Evolutionary conservation across 495 filamentous ascomycete species (phyloP), one percentile per base, ranked within the genome.

Genomic region (Xylaria longipes): DNA sequence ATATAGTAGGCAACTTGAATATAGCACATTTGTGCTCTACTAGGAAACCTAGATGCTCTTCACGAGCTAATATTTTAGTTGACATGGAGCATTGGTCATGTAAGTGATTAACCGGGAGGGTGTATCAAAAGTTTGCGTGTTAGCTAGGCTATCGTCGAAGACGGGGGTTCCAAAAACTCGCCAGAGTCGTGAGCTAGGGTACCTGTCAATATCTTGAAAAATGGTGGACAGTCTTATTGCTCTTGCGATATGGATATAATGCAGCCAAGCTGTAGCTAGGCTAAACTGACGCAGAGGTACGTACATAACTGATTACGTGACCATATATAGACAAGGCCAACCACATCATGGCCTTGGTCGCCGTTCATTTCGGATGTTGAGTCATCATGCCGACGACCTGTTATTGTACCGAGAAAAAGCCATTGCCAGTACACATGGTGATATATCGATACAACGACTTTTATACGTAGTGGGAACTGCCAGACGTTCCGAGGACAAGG

Each of bases 341-440:
- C 33, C 33, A 41, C n/a, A 41, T 41, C n/a, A 15, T 22, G 20
- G 37, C 25, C 37, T 25, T 62, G 33, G 37, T 62, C 35, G 60
- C 60, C 35, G 60, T 62, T 41, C 60, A 62, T 62, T 37, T 62
- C 12, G 43, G 17, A 41, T 15, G 27, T n/a, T 62, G 60, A 22
- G 60, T 27, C 60, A 5, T 43, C 5, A 39, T 37, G 35, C 35
- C 3, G 4, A 14, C 22, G 37, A 39, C 3, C 37, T 35, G 9
- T 5, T 27, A 62, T 43, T 41, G 33, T 37, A 39, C 58, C 35
- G 11, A 27, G n/a, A 3, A 62, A 22, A 25, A 14, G 12, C n/a
- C 37, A 41, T 62, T 22, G 22, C 12, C 11, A 14, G 58, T 9
- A 37, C 60, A 12, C 22, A 41, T 41, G 29, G 20, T 11, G 35